phyloP scores from a whole-genome alignment of 257 asterid genomes.

The Rauvolfia tetraphylla region DNA sequence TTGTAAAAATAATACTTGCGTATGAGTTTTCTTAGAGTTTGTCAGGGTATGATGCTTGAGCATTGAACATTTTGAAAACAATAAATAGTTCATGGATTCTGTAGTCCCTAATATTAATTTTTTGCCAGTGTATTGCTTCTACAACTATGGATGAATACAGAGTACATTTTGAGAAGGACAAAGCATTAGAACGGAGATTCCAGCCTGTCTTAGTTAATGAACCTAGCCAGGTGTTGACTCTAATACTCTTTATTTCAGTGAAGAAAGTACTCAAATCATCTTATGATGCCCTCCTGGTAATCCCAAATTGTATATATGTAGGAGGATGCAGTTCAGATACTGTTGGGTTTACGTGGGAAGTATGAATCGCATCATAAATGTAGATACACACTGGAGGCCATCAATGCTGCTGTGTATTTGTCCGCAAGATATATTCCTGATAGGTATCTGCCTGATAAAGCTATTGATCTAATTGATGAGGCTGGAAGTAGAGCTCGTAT shows the following conservation, averaged over 20 bases:
- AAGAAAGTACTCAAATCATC: neutral
- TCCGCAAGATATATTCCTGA: conserved; percentile 88
- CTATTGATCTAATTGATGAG: conserved; percentile 94
- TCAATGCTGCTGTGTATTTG: conserved; percentile 85
- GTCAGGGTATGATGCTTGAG: neutral
- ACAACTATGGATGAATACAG: conserved; percentile 93
- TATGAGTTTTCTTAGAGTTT: neutral
- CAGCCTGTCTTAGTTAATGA: conserved; percentile 84
- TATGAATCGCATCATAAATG: conserved; percentile 89
- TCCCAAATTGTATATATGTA: conserved; percentile 21
- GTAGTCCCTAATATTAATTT: conserved; percentile 20
- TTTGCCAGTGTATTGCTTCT: conserved; percentile 90
- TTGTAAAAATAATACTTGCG: neutral
- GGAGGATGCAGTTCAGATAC: conserved; percentile 84
- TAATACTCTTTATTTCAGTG: neutral
- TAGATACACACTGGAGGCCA: conserved; percentile 76
- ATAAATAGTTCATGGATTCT: conserved; percentile 14
- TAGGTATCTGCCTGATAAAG: conserved; percentile 96
- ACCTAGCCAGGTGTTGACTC: conserved; percentile 65
- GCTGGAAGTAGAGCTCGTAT: conserved; percentile 98
- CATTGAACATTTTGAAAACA: conserved; percentile 16
- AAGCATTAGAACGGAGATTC: conserved; percentile 90
- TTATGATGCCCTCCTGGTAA: conserved; percentile 6
- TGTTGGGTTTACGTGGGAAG: conserved; percentile 82
- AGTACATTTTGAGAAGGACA: conserved; percentile 81